phyloP scores from a whole-genome alignment of 1,139 yeast species.

The Candida tetrigidarum region DNA sequence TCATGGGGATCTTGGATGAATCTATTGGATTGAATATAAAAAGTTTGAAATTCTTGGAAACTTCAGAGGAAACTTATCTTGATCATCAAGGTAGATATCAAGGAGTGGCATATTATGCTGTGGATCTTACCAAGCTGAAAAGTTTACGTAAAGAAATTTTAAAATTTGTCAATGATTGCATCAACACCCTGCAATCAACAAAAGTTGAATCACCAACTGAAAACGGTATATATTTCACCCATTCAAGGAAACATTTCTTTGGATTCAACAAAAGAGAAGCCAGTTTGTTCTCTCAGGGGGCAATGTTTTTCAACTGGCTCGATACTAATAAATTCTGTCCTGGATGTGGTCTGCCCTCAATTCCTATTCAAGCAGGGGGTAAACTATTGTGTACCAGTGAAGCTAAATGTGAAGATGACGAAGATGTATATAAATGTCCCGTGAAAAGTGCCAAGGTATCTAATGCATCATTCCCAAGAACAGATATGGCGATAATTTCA shows the following conservation, averaged over 20 bases:
- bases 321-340: constrained; percentile 78
- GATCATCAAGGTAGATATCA: constrained; percentile 54
- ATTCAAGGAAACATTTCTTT: constrained; percentile 40
- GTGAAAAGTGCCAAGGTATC: constrained; percentile 58
- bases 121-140: constrained; percentile 57
- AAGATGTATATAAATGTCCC: constrained; percentile 47
- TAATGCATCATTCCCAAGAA: constrained; percentile 83
- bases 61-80: constrained; percentile 34
- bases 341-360: constrained; percentile 78
- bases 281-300: constrained; percentile 76
- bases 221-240: constrained; percentile 30
- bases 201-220: constrained; percentile 15
- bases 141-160: constrained; percentile 27
- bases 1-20: constrained; percentile 71
- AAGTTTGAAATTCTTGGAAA: constrained; percentile 32
- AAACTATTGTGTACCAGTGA: constrained; percentile 64
- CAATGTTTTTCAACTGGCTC: constrained; percentile 88
- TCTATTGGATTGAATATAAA: constrained; percentile 42
- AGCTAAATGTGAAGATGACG: constrained; percentile 12
- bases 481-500: constrained; percentile 85
- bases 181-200: constrained; percentile 16
- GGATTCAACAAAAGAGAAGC: constrained; percentile 53
- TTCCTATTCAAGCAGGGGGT: constrained; percentile 83
- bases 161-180: constrained; percentile 20
- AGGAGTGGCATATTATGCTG: constrained; percentile 80